Evolutionary conservation across 805 yeast species (phyloP).

Genomic region (Metschnikowia matae): DNA sequence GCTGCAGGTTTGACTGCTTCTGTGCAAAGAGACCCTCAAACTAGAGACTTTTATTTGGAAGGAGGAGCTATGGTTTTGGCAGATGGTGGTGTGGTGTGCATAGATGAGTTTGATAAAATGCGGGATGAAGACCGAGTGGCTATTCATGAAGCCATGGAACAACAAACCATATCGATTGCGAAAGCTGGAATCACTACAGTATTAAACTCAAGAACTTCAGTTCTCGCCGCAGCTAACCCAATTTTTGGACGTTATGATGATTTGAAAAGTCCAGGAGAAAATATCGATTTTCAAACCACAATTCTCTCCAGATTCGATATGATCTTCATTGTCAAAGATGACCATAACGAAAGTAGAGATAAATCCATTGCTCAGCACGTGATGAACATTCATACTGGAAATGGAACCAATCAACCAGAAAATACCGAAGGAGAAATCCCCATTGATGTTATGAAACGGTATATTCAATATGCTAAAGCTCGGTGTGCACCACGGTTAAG

Average conservation of each 20-base stretch:
- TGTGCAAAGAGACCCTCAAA: constrained; percentile 84
- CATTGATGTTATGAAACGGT: constrained; percentile 84
- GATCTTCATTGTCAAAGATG: constrained; percentile 96
- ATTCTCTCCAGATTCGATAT: constrained; percentile 96
- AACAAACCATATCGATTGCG: constrained; percentile 97
- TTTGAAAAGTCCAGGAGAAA: constrained; percentile 93
- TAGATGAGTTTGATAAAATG: constrained; percentile 99
- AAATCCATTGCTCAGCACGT: constrained; percentile 91
- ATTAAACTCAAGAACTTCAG: constrained; percentile 92
- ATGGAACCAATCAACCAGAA: constrained; percentile 35
- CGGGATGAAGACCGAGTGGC: constrained; percentile 98
- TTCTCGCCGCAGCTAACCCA: constrained; percentile 97
- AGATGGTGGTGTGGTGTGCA: constrained; percentile 98
- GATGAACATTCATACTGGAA: constrained; percentile 86
- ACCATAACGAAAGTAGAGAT: constrained; percentile 82
- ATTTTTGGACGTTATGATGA: constrained; percentile 96
- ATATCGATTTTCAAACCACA: constrained; percentile 96
- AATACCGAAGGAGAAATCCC: constrained; percentile 78
- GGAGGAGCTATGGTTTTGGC: constrained; percentile 99
- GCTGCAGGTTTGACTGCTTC: constrained; percentile 99
- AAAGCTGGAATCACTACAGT: constrained; percentile 99
- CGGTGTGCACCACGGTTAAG: constrained; percentile 92
- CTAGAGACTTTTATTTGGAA: constrained; percentile 91
- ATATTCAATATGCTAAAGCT: constrained; percentile 82
- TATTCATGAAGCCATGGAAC: constrained; percentile 99